phyloP scores from a whole-genome alignment of 441 rosid genomes.

The Pelargonium myrrhifolium region DNA sequence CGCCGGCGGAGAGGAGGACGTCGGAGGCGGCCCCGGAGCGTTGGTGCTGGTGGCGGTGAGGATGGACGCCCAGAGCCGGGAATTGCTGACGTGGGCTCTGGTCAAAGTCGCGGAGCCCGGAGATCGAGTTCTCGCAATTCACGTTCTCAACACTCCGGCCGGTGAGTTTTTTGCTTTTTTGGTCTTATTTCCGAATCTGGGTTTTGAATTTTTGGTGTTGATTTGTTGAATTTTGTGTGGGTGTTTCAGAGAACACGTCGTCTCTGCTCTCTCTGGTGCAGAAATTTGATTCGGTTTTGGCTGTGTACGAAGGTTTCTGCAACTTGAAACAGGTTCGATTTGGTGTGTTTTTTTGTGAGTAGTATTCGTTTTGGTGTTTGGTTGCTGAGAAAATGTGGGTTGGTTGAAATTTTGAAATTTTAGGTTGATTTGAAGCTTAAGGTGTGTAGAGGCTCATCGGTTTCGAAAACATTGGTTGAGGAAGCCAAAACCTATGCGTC shows the following conservation, averaged over 20 bases:
- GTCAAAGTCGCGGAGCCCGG: slow-evolving; percentile 79
- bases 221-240: slow-evolving; percentile 2
- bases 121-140: slow-evolving; percentile 78
- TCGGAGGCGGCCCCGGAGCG: slow-evolving; percentile 21
- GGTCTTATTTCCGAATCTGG: slow-evolving; percentile 8
- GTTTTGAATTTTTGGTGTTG: not conserved
- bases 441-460: slow-evolving; percentile 73
- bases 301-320: slow-evolving; percentile 92
- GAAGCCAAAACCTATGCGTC: slow-evolving; percentile 60
- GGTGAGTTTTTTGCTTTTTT: slow-evolving; percentile 27
- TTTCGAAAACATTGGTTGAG: slow-evolving; percentile 51
- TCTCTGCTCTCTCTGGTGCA: slow-evolving; percentile 65
- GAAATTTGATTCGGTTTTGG: slow-evolving; percentile 64
- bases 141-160: slow-evolving; percentile 50
- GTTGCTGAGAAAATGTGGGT: not conserved
- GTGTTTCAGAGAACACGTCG: slow-evolving; percentile 44
- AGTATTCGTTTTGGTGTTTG: not conserved
- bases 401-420: not conserved
- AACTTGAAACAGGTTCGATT: slow-evolving; percentile 67
- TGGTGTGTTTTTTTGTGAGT: not conserved
- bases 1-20: slow-evolving; percentile 14
- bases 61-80: slow-evolving; percentile 58
- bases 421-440: slow-evolving; percentile 89
- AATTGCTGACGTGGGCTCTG: slow-evolving; percentile 77
- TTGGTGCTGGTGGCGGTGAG: slow-evolving; percentile 74